Conservation (phyloP, 2,329 filamentous ascomycete genomes). For the Fusarium napiforme region DNA sequence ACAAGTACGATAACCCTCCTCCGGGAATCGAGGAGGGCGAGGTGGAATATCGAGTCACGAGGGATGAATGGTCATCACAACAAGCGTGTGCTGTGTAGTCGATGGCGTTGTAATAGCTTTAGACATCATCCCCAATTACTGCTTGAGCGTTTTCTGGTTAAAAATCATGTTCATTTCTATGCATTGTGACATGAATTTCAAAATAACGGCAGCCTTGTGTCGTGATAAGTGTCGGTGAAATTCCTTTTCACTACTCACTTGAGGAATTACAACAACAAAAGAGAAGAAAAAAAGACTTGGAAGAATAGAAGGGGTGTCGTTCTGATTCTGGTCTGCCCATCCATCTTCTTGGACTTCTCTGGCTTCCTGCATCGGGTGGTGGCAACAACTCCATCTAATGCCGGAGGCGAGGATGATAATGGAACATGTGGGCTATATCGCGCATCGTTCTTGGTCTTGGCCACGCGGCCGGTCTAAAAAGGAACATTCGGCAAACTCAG, state of each 20-base stretch:
- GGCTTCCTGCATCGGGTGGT: neutral
- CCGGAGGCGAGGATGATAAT: conserved; percentile 3
- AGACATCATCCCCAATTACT: neutral
- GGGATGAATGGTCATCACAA: conserved; percentile 33
- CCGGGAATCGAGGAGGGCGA: conserved; percentile 44
- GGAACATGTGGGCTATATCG: conserved; percentile 16
- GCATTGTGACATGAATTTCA: conserved; percentile 8
- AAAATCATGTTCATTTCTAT: neutral
- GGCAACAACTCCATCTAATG: neutral
- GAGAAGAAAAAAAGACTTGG: no score
- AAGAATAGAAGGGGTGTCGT: neutral
- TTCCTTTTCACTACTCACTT: neutral
- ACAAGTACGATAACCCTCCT: conserved; percentile 41
- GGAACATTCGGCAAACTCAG: neutral
- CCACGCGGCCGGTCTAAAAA: neutral
- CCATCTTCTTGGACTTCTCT: neutral
- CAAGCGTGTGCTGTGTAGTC: conserved; percentile 15
- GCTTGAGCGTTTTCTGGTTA: neutral
- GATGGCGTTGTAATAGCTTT: neutral
- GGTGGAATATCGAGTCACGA: conserved; percentile 41
- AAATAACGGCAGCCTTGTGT: neutral
- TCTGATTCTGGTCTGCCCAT: neutral
- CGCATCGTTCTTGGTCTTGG: conserved; percentile 4
- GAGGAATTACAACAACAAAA: neutral
- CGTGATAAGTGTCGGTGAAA: neutral